phyloP scores from a whole-genome alignment of 108 stramenopile genomes.

The Skeletonema costatum region DNA sequence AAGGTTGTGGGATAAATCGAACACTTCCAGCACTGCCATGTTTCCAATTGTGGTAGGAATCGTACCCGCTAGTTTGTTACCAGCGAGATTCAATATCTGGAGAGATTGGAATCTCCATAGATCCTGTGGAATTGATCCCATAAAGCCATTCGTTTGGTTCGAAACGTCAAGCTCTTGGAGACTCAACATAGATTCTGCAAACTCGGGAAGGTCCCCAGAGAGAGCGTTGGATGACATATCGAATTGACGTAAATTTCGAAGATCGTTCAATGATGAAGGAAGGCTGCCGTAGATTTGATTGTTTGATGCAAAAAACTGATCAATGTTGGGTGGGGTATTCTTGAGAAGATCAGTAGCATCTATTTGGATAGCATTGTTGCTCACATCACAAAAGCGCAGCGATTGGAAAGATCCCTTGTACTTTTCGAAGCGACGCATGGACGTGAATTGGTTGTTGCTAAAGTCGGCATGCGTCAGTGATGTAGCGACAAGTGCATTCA shows the following conservation, averaged over 20 bases:
- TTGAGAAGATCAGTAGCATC: constrained; percentile 15
- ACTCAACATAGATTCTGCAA: neutral
- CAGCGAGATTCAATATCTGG: too few species aligned
- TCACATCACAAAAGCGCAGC: constrained; percentile 38
- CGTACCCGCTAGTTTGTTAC: too few species aligned
- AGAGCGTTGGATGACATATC: constrained; percentile 1
- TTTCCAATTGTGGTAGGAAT: too few species aligned
- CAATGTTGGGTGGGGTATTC: constrained; percentile 18
- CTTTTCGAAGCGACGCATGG: constrained; percentile 56
- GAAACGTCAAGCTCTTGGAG: neutral
- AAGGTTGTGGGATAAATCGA: neutral
- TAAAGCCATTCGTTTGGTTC: constrained; percentile 14
- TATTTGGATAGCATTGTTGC: constrained; percentile 40
- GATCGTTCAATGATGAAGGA: neutral
- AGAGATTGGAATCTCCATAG: neutral
- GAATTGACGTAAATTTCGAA: constrained; percentile 1
- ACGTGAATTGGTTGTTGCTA: constrained; percentile 45
- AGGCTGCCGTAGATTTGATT: constrained; percentile 16
- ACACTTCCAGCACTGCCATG: too few species aligned
- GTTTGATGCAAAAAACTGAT: constrained; percentile 3
- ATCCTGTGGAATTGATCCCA: constrained; percentile 7
- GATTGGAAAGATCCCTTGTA: constrained; percentile 27
- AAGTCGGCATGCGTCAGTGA: constrained; percentile 49
- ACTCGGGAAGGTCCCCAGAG: constrained; percentile 20
- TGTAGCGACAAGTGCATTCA: constrained; percentile 65